Base-by-base conservation (phyloP, 1,284 basidiomycete genomes). In the Malassezia equina region DNA sequence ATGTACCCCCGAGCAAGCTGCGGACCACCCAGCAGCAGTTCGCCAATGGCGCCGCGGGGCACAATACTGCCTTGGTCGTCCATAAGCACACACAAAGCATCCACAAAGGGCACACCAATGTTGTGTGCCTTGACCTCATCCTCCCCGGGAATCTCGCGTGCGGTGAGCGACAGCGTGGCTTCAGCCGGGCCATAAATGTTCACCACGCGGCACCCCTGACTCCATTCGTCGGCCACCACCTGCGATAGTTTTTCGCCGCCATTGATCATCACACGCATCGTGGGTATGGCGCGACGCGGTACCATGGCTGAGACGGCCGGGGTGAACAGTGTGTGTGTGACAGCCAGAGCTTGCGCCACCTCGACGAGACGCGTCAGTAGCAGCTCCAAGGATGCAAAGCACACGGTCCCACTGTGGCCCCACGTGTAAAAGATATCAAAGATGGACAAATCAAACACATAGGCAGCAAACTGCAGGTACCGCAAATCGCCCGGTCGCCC, bases 181-280 rank as follows among this genome's bases (percentile, higher is more conserved):
- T 75, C 72, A 0, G 72, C 72, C 7, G 72, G 72, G 1, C 72
- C 72, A 48, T 75, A 75, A 31, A 73, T 62, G 50, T 75, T 75
- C 23, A 75, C 61, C 7, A 73, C 58, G 32, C 63, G 63, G 61
- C 69, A 75, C 7, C 69, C 65, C 9, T 63, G 61, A 47, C 67
- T 70, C 75, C 75, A 76, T 41, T 65, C 64, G 46, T 75, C 74
- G 0, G 75, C 75, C 4, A 76, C 75, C 15, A 73, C 65, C 55
- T 76, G 69, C 25, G 70, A 73, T 13, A 76, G 63, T 58, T 76
- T 76, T 43, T 76, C 75, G 21, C 75, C 75, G 25, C 75, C 75
- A 42, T 74, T 75, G 62, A 75, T 75, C 58, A 76, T 60, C 23
- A 74, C 69, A 42, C 67, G 61, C 53, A 76, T 61, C 21, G 67